Evolutionary conservation across 768 basidiomycete genomes (phyloP).

Genomic region (Leccinum rimulosum): DNA sequence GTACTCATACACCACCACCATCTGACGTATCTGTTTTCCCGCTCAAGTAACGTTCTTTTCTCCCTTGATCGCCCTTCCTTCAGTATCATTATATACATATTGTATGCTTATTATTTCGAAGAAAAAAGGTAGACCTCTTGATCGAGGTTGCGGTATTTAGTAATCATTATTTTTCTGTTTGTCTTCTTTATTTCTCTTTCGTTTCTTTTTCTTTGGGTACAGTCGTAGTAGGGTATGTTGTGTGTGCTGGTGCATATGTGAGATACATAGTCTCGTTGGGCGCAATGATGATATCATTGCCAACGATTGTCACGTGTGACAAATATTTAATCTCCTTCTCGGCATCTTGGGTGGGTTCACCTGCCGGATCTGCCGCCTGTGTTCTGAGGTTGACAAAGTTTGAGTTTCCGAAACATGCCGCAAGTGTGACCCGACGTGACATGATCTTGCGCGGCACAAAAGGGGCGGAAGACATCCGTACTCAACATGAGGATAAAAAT

Average conservation of each 20-base stretch:
- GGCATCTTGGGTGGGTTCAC: too few species aligned
- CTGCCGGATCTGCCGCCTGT: too few species aligned
- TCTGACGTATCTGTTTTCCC: neutral
- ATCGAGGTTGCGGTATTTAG: neutral
- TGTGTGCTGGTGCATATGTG: neutral
- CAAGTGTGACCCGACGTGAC: too few species aligned
- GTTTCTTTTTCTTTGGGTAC: neutral
- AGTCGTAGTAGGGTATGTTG: too few species aligned
- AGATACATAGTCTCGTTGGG: neutral
- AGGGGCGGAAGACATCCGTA: too few species aligned
- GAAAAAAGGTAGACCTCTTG: neutral
- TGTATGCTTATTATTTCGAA: neutral
- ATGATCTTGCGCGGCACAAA: too few species aligned
- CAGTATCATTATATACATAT: neutral
- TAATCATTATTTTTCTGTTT: neutral
- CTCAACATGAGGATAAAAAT: too few species aligned
- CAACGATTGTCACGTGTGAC: too few species aligned
- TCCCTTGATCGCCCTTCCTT: neutral
- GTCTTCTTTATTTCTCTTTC: conserved; percentile 11
- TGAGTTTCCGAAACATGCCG: too few species aligned
- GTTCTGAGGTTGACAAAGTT: too few species aligned
- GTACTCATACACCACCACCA: neutral
- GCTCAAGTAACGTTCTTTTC: neutral
- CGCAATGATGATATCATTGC: too few species aligned
- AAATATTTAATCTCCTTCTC: too few species aligned